Base-by-base conservation (phyloP, 1,284 basidiomycete genomes). In the Jaminaea rosea region DNA sequence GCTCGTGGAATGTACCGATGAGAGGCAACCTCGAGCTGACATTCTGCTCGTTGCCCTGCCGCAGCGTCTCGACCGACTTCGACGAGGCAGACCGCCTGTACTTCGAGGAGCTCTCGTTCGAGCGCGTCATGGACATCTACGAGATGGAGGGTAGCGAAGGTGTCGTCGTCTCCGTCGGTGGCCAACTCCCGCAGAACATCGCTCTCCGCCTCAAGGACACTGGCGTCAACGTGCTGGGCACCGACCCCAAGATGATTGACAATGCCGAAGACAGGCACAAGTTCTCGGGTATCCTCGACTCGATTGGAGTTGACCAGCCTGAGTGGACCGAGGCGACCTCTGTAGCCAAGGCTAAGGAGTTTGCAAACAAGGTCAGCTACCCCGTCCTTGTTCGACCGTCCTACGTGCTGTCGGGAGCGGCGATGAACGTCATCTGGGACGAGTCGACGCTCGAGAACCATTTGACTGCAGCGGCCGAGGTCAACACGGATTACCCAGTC, bases 41-140 rank as follows among this genome's bases (percentile, higher is more conserved):
- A n/a, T n/a, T n/a, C n/a, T n/a, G n/a, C n/a, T n/a, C n/a, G n/a
- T n/a, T n/a, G n/a, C n/a, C n/a, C n/a, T n/a, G n/a, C n/a, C n/a
- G n/a, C n/a, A n/a, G n/a, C n/a, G 94, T 99, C 52, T 94, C 90
- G 5, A 99, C 94, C 53, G 94, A 98, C 76, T 99, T 93, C 75
- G 94, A 99, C 73, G 94, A 99, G 79, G 94, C 94, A 19, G 93
- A 98, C 72, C 80, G 94, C 55, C 79, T 99, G 49, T 99, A 99
- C 81, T 99, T 99, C 73, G 94, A 98, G 76, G 93, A 97, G 76
- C 82, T 99, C 53, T 89, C 92, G 50, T 97, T 84, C 76, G 94
- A 99, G 77, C 84, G 92, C 50, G 92, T 99, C 55, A 96, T 99
- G 92, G 94, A 99, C 77, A 98, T 99, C 65, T 99, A 98, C 75